Base-by-base conservation (phyloP, 768 basidiomycete species). In the Udeniomyces megalosporus region DNA sequence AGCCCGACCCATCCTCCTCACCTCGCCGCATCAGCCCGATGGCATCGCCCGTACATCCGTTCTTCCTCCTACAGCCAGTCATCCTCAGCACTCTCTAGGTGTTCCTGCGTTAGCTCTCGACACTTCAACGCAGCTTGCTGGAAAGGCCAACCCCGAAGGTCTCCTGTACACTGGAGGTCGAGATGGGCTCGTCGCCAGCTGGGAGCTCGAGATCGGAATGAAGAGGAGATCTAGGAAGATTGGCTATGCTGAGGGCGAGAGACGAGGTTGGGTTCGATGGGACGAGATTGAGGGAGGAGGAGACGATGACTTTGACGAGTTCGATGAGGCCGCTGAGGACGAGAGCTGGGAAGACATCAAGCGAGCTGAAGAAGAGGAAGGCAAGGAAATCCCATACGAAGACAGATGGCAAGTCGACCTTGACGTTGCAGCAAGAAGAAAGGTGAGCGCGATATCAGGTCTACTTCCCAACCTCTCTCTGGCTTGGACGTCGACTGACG, bases 161-260 rank as follows among this genome's bases (percentile, higher is more conserved):
- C 91, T 95, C 46, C 74, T 95, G 2, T 95, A 95, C 71, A 83
- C 88, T 2, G 90, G 84, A 29, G 90, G 88, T 26, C 77, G 91
- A 61, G 91, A 95, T 75, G 91, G 91, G 0, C 77, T 89, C 47
- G 77, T 93, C 50, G 83, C 91, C 44, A 81, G 84, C 10, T 92
- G 89, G 87, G 91, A 95, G 70, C 77, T 92, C 28, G 81, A 79
- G 4, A 76, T 89, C 11, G 75, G 80, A 10, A 82, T 84, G 79
- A 80, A 75, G 68, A 73, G 76, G 42, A 73, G 82, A 38, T 73
- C 67, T 1, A 17, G 35, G 7, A 32, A 52, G 6, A 20, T 47
- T n/a, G 24, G 69, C 62, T 20, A 61, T 68, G 62, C 71, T 55
- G 62, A 53, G 4, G 68, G 69, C 47, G 56, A 69, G 50, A 44